These are phyloP conservation scores for Coniochaeta ligniaria DNA, from an alignment of 2,329 filamentous ascomycete species.

Conservation along the genomic window DNA sequence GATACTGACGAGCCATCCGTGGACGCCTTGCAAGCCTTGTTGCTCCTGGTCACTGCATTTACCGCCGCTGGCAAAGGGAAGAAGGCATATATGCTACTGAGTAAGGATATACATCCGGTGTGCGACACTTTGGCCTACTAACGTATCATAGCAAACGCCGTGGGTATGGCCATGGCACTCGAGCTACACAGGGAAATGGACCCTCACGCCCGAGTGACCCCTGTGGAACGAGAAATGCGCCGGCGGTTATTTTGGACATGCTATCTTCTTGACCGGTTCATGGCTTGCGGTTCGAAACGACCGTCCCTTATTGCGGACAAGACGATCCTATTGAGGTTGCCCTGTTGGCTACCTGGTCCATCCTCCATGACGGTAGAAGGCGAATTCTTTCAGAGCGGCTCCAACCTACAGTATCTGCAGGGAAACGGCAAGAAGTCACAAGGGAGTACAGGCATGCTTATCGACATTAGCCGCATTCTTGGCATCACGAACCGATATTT, in stretches of 20 bases:
- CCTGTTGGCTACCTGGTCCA: constrained; percentile 62
- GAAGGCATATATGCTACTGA: constrained; percentile 79
- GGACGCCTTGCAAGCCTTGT: constrained; percentile 66
- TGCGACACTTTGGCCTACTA: background rate
- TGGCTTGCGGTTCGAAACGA: constrained; percentile 72
- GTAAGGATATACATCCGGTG: constrained; percentile 33
- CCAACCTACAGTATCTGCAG: constrained; percentile 68
- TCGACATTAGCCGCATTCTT: constrained; percentile 76
- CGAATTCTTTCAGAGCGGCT: constrained; percentile 72
- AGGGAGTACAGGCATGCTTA: constrained; percentile 72
- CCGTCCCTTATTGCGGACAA: constrained; percentile 76
- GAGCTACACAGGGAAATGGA: constrained; percentile 75
- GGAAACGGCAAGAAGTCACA: constrained; percentile 63
- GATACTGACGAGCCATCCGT: constrained; percentile 77
- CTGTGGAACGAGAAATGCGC: constrained; percentile 67
- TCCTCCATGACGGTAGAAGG: constrained; percentile 61
- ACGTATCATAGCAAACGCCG: constrained; percentile 53
- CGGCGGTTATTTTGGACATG: constrained; percentile 84
- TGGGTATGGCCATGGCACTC: constrained; percentile 77
- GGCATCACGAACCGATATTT: constrained; percentile 80
- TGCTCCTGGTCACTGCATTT: constrained; percentile 69
- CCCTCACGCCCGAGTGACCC: constrained; percentile 50
- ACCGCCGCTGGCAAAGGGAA: constrained; percentile 74
- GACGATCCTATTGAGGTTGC: constrained; percentile 66
- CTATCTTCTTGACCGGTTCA: constrained; percentile 80